Evolutionary conservation across 78 protist genomes (phyloP).

Genomic region (Planoprotostelium fungivorum): DNA sequence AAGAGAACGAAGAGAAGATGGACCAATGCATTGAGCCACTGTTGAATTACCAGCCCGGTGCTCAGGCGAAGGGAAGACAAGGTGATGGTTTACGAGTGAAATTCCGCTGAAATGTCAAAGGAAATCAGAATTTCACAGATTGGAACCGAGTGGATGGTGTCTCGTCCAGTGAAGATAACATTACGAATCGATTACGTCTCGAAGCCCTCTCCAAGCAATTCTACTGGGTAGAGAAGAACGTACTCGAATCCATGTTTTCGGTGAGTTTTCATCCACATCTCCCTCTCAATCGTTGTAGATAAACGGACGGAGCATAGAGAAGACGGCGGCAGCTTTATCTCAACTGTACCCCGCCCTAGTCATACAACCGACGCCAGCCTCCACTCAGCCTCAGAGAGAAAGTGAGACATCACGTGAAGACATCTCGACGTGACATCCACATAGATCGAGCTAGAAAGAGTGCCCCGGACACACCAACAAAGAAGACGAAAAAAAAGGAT

Average conservation of each 20-base stretch:
- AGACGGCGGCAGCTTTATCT: background rate
- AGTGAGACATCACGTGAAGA: too few relatives aligned
- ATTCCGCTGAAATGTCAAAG: background rate
- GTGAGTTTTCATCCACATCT: too few relatives aligned
- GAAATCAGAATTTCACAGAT: background rate
- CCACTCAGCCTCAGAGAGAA: too few relatives aligned
- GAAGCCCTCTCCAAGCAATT: background rate
- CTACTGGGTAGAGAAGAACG: background rate
- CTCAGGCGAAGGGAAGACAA: background rate
- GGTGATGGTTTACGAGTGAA: background rate
- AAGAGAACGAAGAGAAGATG: background rate
- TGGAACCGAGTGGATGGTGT: background rate
- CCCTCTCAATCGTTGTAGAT: background rate
- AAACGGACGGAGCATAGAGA: background rate
- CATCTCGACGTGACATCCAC: too few relatives aligned
- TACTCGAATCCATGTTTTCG: background rate
- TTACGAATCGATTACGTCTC: background rate
- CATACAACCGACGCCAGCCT: background rate
- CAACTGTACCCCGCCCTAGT: background rate
- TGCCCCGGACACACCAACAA: background rate
- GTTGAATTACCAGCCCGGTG: background rate
- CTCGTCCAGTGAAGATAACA: background rate
- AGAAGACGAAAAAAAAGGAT: background rate
- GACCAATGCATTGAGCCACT: background rate
- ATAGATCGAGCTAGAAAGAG: background rate